Evolutionary conservation across 179 eudicot species (phyloP), one percentile per base, ranked within the genome.

Genomic region (Pouteria campechiana): DNA sequence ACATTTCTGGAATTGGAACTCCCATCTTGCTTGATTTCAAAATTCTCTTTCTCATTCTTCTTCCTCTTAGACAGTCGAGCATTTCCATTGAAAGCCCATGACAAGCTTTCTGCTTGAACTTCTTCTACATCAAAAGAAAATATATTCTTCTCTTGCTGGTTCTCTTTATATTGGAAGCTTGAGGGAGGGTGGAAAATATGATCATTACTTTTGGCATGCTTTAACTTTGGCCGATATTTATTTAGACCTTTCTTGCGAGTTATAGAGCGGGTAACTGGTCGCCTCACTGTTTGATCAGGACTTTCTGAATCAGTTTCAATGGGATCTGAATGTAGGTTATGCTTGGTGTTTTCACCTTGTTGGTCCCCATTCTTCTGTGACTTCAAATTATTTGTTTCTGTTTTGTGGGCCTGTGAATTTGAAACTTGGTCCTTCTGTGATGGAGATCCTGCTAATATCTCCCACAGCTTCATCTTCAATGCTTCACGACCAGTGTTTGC

Each of bases 301-400:
- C 51, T 57, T 49, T 82, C 81, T 8, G 98, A 74, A 69, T 76
- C 90, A 60, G 70, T 70, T 66, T 90, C 93, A 41, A 81, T 86
- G 32, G 90, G 68, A 56, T 81, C 93, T 31, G 93, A 81, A 58
- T 63, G 46, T 60, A 47, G 81, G 63, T 54, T 53, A 36, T 52
- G 67, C 61, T 75, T 71, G 38, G 37, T 32, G 44, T 20, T 41
- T 37, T 57, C 44, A 32, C 53, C 37, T 41, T 69, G 50, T 13
- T 23, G 14, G 48, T 39, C 38, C 19, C 25, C 37, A 16, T 33
- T 45, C 33, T 40, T 42, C 32, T 63, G 56, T 28, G 34, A 71
- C 46, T 41, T 54, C 37, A 50, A 55, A 40, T 61, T 63, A 55
- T 40, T 52, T 59, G 57, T 31, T 30, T 55, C 67, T 38, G 17